phyloP scores from a whole-genome alignment of 352 stramenopile species.

The Lagenidium sp. region DNA sequence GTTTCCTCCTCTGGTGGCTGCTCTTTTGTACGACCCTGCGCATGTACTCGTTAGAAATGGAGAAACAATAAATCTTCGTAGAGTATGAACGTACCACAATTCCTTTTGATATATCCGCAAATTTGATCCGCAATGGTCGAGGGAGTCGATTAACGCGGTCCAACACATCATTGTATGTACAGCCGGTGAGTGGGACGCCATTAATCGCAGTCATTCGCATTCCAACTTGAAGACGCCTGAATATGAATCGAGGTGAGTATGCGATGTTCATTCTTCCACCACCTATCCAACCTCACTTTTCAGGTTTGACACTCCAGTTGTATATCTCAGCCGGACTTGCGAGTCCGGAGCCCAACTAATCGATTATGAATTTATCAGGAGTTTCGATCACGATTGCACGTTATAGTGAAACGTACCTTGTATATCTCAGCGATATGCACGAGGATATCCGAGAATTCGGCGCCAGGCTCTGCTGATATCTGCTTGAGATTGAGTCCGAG shows the following conservation, averaged over 20 bases:
- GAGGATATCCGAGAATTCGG: conserved; percentile 59
- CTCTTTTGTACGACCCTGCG: conserved; percentile 54
- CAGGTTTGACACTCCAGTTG: conserved; percentile 86
- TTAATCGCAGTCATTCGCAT: conserved; percentile 84
- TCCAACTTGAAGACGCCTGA: conserved; percentile 51
- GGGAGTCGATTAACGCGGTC: conserved; percentile 58
- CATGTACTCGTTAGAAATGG: no score
- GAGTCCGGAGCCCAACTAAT: conserved; percentile 62
- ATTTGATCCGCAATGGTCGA: conserved; percentile 73
- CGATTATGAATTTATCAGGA: no score
- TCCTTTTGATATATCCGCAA: conserved; percentile 73
- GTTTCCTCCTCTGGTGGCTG: conserved; percentile 49
- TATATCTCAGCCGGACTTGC: conserved; percentile 84
- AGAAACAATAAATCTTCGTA: no score
- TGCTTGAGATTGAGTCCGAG: conserved; percentile 81
- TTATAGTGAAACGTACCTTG: conserved; percentile 43
- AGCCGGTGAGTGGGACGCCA: conserved; percentile 59
- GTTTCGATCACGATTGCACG: no score
- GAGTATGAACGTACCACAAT: conserved; percentile 74
- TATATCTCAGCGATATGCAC: conserved; percentile 81
- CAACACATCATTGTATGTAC: conserved; percentile 72
- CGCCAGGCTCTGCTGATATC: conserved; percentile 62
- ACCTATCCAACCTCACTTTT: conserved; percentile 39
- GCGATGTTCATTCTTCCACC: no score
- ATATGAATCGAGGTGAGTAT: no score